Conservation (phyloP, 2,329 filamentous ascomycete genomes). For the Fusarium subtropicale region DNA sequence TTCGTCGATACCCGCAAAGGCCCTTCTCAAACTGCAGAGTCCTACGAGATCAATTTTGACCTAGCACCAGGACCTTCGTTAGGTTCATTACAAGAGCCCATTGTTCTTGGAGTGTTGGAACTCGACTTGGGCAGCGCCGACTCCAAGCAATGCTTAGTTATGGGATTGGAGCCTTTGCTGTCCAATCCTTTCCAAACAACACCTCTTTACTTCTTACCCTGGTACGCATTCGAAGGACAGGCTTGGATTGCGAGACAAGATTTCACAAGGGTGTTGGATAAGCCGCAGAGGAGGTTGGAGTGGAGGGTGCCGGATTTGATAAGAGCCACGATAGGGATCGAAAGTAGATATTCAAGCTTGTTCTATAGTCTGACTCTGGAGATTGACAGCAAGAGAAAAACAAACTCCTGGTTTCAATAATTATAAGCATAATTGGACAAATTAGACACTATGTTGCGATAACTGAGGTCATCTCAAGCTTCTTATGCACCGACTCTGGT, state of each 20-base stretch:
- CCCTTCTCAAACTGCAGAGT: slow-evolving; percentile 19
- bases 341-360: slow-evolving; percentile 44
- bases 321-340: slow-evolving; percentile 37
- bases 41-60: slow-evolving; percentile 47
- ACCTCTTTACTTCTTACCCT: slow-evolving; percentile 46
- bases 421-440: not conserved
- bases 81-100: slow-evolving; percentile 30
- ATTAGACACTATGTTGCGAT: not conserved
- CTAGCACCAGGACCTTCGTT: slow-evolving; percentile 36
- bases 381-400: slow-evolving; percentile 14
- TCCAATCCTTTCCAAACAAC: slow-evolving; percentile 46
- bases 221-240: slow-evolving; percentile 47
- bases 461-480: slow-evolving; percentile 50
- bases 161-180: slow-evolving; percentile 44
- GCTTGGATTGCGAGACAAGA: slow-evolving; percentile 25
- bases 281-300: slow-evolving; percentile 28
- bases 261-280: slow-evolving; percentile 38
- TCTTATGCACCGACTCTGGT: slow-evolving; percentile 51
- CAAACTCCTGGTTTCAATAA: slow-evolving; percentile 35
- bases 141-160: slow-evolving; percentile 38
- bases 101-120: slow-evolving; percentile 43
- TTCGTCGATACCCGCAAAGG: slow-evolving; percentile 34
- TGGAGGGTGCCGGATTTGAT: slow-evolving; percentile 19
- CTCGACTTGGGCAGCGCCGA: slow-evolving; percentile 33
- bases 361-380: slow-evolving; percentile 42